These are phyloP conservation scores for Trametes punicea DNA, from an alignment of 768 basidiomycete genomes.

Conservation along the genomic window DNA sequence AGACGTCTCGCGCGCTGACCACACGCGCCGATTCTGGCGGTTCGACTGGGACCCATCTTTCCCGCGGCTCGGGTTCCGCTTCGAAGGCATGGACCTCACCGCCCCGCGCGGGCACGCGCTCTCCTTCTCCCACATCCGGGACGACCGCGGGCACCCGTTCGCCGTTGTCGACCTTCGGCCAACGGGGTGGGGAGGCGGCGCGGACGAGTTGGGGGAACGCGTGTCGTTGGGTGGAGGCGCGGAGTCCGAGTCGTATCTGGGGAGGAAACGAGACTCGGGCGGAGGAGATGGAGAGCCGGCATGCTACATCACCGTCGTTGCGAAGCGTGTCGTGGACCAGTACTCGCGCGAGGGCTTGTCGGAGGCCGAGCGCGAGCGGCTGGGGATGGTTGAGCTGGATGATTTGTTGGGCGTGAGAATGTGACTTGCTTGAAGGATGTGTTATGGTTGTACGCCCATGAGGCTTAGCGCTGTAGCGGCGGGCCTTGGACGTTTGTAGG, in stretches of 20 bases:
- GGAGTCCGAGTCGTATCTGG: neutral
- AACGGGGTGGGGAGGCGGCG: neutral
- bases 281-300: neutral
- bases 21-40: conserved; percentile 9
- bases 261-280: neutral
- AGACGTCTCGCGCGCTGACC: neutral
- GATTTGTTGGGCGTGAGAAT: neutral
- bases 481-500: no score
- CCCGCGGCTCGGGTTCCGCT: conserved; percentile 17
- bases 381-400: conserved; percentile 10
- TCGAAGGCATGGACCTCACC: conserved; percentile 19
- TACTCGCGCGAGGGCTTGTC: conserved; percentile 13
- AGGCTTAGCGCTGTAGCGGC: no score
- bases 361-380: conserved; percentile 9
- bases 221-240: neutral
- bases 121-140: conserved; percentile 10
- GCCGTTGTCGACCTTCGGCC: conserved; percentile 15
- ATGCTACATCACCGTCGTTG: conserved; percentile 9
- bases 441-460: no score
- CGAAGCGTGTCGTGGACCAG: conserved; percentile 8
- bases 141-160: conserved; percentile 14
- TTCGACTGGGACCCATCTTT: conserved; percentile 16
- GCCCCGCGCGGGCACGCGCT: conserved; percentile 12
- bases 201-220: neutral
- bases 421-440: no score